Base-by-base conservation (phyloP, 192 early-diverging fungal species). In the Chytriomyces sp. region DNA sequence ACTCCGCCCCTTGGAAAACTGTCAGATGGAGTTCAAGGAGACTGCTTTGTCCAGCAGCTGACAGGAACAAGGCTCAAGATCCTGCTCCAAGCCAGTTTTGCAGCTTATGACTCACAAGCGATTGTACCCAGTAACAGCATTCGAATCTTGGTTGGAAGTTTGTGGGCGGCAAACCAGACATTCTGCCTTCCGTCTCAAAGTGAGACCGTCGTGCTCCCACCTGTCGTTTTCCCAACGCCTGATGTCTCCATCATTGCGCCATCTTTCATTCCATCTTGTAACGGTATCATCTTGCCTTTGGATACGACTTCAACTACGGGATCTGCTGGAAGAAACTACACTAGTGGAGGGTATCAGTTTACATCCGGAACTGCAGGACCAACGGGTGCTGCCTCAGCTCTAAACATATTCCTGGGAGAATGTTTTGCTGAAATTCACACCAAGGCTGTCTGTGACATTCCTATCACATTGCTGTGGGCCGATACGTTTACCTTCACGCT, bases 261-360 rank as follows among this genome's bases (percentile, higher is more conserved):
- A 26, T 28, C 39, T 7, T 64, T 40, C 26, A n/a, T 74, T 2
- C 54, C 73, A 19, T 8, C 17, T 17, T 74, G 73, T 39, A 12
- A 39, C 22, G 69, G 69, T 7, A 12, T 64, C 3, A 39, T 56
- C 67, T 5, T 74, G 26, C 25, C 52, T 28, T 28, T 74, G 32
- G 73, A 74, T 37, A 26, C 67, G 52, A 65, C 63, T 14, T 52
- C 57, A 36, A 37, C 63, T 3, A 41, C 73, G 4, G 73, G 73
- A 34, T 56, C 57, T 38, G 62, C 63, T 32, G 73, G 73, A 5
- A 53, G 73, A 68, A 68, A 68, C 52, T 68, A 68, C 65, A 37
- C 65, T 55, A 53, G 10, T 31, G 52, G 52, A 1, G 32, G 36
- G 25, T 14, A 25, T 38, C 8, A n/a, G 10, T 6, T 31, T 8